Evolutionary conservation across 768 basidiomycete genomes (phyloP), one percentile per base, ranked within the genome.

Genomic region (Floccularia luteovirens): DNA sequence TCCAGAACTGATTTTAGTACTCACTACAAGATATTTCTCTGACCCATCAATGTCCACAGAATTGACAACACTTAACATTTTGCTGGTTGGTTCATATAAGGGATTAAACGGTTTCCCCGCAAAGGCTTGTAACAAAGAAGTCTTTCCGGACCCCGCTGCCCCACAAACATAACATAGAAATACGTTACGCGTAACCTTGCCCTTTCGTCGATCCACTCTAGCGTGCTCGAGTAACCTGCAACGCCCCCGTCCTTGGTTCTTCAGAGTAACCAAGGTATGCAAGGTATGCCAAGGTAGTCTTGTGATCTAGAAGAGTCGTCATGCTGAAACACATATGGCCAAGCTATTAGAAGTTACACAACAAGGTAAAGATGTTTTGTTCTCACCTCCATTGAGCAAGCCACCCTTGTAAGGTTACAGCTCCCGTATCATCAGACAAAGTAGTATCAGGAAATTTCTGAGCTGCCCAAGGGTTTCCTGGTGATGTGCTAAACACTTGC

Each of bases 381-480:
- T 58, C 70, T 48, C 38, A 91, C 92, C 90, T 94, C 94, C 94
- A 99, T 56, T 96, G 93, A 14, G 94, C 94, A 20, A 98, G 65
- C 94, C 94, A 99, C 1, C 91, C 90, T 63, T 97, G 93, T 31
- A 99, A 61, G n/a, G 93, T 97, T 13, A 97, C 87, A 21, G 88
- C 80, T 8, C 90, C 91, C 7, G 78, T 70, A 51, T 92, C 91
- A 49, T 90, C 84, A 12, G 87, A 80, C 32, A 91, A 72, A 4
- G 90, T 90, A 0, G 80, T 91, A 50, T 93, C 89, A 0, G 92
- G 89, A 61, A 94, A 96, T 34, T 83, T 87, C 51, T 87, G 83
- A n/a, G 71, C 74, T 11, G 76, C 70, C 94, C 94, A 99, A n/a
- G 94, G 94, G 54, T 93, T 93, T 1, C 92, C 94, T 0, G 94